A percentile compares a stretch with the other conserved stretches of the same genome.
These are phyloP conservation scores for Phyllosticta capitalensis DNA, from an alignment of 2,329 filamentous ascomycete species.

Conservation along the genomic window DNA sequence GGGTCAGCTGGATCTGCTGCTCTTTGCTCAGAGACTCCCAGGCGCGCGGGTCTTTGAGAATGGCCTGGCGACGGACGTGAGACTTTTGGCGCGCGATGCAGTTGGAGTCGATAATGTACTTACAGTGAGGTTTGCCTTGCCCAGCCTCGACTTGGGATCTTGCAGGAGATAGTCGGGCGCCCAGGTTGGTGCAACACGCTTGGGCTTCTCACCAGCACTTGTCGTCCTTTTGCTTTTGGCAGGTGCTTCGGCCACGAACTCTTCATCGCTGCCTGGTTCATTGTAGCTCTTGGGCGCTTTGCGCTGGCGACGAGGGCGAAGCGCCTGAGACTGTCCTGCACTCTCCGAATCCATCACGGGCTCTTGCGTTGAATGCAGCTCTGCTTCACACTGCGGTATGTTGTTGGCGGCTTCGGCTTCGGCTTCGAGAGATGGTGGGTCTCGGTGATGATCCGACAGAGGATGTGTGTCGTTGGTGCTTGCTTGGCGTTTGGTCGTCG, in stretches of 20 bases:
- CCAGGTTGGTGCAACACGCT: slow-evolving; percentile 12
- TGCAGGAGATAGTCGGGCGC: slow-evolving; percentile 24
- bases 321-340: neutral
- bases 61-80: neutral
- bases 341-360: neutral
- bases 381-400: neutral
- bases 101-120: neutral
- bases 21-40: slow-evolving; percentile 6
- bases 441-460: neutral
- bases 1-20: slow-evolving; percentile 5
- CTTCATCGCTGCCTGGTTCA: slow-evolving; percentile 9
- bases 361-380: too few relatives aligned
- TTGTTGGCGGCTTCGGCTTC: neutral
- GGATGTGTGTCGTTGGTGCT: neutral
- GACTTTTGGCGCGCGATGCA: neutral
- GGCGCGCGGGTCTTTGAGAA: slow-evolving; percentile 10
- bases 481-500: neutral
- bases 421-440: neutral
- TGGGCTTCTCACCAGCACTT: neutral
- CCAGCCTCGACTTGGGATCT: slow-evolving; percentile 21
- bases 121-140: slow-evolving; percentile 24
- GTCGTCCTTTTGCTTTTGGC: neutral
- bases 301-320: neutral
- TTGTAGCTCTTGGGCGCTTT: neutral
- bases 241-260: slow-evolving; percentile 11